These are phyloP conservation scores for Graphiopsis chlorocephala DNA, from an alignment of 2,329 filamentous ascomycete species.

Conservation along the genomic window DNA sequence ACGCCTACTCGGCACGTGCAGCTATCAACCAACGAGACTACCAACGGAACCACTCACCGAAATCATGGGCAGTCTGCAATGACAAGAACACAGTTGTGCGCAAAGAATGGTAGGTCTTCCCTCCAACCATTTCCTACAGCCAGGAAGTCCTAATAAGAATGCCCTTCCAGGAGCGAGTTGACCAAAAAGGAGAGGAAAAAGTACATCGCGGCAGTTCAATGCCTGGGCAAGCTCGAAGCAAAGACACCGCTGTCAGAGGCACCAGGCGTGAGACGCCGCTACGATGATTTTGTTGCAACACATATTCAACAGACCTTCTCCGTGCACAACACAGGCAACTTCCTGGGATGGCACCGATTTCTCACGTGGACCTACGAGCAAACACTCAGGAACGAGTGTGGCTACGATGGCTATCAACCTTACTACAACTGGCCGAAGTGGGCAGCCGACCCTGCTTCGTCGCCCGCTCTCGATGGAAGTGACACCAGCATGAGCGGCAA, in stretches of 20 bases:
- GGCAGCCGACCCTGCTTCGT: constrained; percentile 43
- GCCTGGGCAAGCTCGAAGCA: constrained; percentile 17
- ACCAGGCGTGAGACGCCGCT: constrained; percentile 30
- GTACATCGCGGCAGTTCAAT: constrained; percentile 22
- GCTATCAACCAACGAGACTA: constrained; percentile 2
- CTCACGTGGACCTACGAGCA: constrained; percentile 44
- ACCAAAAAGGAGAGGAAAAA: constrained; percentile 23
- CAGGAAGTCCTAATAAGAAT: background rate
- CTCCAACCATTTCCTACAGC: background rate
- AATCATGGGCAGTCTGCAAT: constrained; percentile 3
- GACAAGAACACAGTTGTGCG: constrained; percentile 40
- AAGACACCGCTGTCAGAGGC: constrained; percentile 17
- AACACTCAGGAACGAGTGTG: constrained; percentile 43
- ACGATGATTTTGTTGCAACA: constrained; percentile 32
- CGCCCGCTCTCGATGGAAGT: constrained; percentile 57
- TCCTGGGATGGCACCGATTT: constrained; percentile 45
- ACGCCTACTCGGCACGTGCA: background rate
- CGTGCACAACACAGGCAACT: constrained; percentile 30
- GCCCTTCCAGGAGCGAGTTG: constrained; percentile 23
- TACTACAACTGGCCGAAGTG: constrained; percentile 52
- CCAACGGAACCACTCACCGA: background rate
- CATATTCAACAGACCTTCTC: constrained; percentile 29
- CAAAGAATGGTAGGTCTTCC: constrained; percentile 40
- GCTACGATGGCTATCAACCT: constrained; percentile 42
- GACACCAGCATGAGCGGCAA: constrained; percentile 40